A percentile compares a stretch with the other conserved stretches of the same genome.
Evolutionary conservation across 208 protist genomes (phyloP).

Genomic region (Acanthamoeba culbertsoni): DNA sequence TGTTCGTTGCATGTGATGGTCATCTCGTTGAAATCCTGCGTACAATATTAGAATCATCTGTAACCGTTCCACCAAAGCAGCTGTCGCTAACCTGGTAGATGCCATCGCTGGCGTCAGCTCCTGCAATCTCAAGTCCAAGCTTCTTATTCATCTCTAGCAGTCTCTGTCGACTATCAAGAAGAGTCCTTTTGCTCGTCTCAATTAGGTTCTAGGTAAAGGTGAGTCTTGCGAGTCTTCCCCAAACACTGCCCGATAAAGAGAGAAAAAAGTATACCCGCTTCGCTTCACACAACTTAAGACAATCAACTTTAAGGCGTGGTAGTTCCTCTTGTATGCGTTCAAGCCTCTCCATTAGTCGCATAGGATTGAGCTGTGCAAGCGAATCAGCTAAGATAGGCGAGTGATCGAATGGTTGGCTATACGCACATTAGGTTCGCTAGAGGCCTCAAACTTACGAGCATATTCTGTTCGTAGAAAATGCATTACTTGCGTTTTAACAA

Average conservation of each 20-base stretch:
- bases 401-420: neutral
- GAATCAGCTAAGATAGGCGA: neutral
- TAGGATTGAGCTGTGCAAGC: conserved; percentile 1
- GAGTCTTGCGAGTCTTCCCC: neutral
- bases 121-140: neutral
- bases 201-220: neutral
- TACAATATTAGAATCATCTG: neutral
- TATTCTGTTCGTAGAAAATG: conserved; percentile 23
- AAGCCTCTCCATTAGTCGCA: neutral
- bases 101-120: neutral
- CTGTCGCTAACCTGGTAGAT: neutral
- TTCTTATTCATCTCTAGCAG: conserved; percentile 36
- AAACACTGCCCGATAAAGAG: no score
- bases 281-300: neutral
- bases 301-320: neutral
- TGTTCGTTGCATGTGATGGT: neutral
- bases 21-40: conserved; percentile 54
- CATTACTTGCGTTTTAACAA: neutral
- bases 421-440: neutral
- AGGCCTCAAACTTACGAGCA: conserved; percentile 26
- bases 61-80: neutral
- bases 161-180: neutral
- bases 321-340: conserved; percentile 20
- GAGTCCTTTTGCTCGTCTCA: neutral
- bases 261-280: neutral